Evolutionary conservation across 2,329 filamentous ascomycete species (phyloP).

Genomic region (Pestalotiopsis sp.): DNA sequence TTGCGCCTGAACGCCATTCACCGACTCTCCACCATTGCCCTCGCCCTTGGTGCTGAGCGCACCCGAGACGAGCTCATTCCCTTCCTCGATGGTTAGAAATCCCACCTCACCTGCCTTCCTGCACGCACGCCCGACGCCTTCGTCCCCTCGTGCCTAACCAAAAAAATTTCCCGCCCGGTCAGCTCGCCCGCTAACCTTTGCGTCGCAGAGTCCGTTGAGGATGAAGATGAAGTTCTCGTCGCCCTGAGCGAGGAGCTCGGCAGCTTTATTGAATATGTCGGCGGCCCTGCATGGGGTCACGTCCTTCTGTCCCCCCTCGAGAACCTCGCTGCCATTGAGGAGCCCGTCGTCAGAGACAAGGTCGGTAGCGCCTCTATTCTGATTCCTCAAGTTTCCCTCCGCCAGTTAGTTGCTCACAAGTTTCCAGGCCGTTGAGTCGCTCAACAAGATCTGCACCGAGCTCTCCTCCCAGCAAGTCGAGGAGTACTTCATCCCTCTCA

Average conservation of each 20-base stretch:
- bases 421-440: constrained; percentile 87
- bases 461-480: constrained; percentile 92
- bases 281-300: constrained; percentile 90
- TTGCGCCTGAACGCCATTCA: constrained; percentile 98
- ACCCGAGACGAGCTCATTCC: constrained; percentile 98
- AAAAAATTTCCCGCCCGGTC: neutral
- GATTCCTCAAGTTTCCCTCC: constrained; percentile 14
- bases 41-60: constrained; percentile 92
- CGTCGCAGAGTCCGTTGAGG: constrained; percentile 88
- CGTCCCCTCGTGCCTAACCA: neutral
- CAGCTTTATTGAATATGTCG: constrained; percentile 96
- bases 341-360: constrained; percentile 97
- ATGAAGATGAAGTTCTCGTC: constrained; percentile 97
- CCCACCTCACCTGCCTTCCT: constrained; percentile 18
- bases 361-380: constrained; percentile 48
- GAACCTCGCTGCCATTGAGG: constrained; percentile 97
- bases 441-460: constrained; percentile 98
- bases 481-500: constrained; percentile 95
- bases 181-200: constrained; percentile 29
- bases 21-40: constrained; percentile 95
- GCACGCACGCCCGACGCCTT: constrained; percentile 11
- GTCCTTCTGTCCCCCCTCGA: constrained; percentile 95
- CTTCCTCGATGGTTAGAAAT: constrained; percentile 88
- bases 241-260: constrained; percentile 96
- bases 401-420: constrained; percentile 17